Evolutionary conservation across 768 basidiomycete genomes (phyloP), one percentile per base, ranked within the genome.

Genomic region (Rhizopogon salebrosus): DNA sequence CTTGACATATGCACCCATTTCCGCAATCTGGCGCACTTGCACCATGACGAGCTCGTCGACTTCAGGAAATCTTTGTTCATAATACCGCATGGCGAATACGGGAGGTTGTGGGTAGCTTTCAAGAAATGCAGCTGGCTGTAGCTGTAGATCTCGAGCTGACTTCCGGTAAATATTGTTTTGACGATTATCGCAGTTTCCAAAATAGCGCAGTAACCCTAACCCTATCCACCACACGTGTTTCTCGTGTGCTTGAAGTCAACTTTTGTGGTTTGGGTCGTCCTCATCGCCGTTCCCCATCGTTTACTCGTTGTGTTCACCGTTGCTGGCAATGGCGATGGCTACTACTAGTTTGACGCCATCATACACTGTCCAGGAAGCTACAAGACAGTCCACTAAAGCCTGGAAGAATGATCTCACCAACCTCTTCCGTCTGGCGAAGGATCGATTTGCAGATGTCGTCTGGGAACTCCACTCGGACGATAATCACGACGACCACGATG

Each of bases 1-100:
- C 66, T 98, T 98, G 58, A 99, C 97, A 69, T 99, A 98, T 41
- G 97, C 97, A 43, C 97, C 97, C 95, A 98, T 99, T 71, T 99
- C 95, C 49, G 94, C 92, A 63, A 99, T 99, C 74, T 97, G 93
- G 69, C 92, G 90, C 57, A 99, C 97, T 67, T 98, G 95, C 11
- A 99, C 97, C 95, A 98, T 98, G 71, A 98, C 97, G 48, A 98
- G 85, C 69, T 97, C 92, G 68, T 99, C 95, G 57, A 97, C 92
- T 71, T 98, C 91, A 24, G 94, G 94, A 67, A 94, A 97, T 62
- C 85, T 84, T 64, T 89, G 89, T 68, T 92, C 85, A 71, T 95
- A 97, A 72, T 92, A 98, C 36, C 94, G 84, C 92, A 95, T 94
- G 22, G 43, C 18, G 29, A 45, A 22, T 20, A 16, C 35, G 22